Base-by-base conservation (phyloP, 202 grass and related monocot genomes). In the Cymbopogon flexuosus region DNA sequence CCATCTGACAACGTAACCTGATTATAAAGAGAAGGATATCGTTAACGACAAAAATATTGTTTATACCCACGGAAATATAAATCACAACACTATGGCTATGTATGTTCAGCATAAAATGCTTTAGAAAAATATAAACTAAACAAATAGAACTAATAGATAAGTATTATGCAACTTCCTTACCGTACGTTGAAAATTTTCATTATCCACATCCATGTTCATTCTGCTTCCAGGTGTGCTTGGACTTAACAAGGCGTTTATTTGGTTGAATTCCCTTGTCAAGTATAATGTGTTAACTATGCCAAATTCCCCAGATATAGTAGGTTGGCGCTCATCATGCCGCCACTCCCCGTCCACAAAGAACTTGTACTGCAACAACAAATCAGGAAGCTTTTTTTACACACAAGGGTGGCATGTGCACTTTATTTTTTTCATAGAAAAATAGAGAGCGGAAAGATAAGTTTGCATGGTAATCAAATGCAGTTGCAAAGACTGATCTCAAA, bases 311-410 rank as follows among this genome's bases (percentile, higher is more conserved):
- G 86, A 83, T 65, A 73, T 76, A 65, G 79, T 93, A 43, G 96
- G 92, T 68, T 90, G 89, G 5, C 33, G 75, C 29, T 99, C 96
- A 73, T 99, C 96, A 47, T 99, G 89, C 71, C 78, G 82, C 96
- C 96, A 99, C 39, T 99, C 87, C 13, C 96, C 96, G 43, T 96
- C 96, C 79, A 99, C 96, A 87, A 31, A 93, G 65, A 99, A 99
- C 77, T 99, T 99, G 81, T 90, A 99, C 96, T 99, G 92, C 49
- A 74, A 89, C 51, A 85, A 83, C 30, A 81, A 41, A 65, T 39
- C 69, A 88, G 58, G 19, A 70, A 42, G 71, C 45, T 69, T 60
- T 62, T 45, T 35, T 9, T 15, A 1, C 69, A 19, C 37, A 40
- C 49, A 81, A 10, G 21, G 23, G 76, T 73, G 37, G 6, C 12